Evolutionary conservation across 139 green algal species (phyloP).

Genomic region (Chlamydomonas eustigma): DNA sequence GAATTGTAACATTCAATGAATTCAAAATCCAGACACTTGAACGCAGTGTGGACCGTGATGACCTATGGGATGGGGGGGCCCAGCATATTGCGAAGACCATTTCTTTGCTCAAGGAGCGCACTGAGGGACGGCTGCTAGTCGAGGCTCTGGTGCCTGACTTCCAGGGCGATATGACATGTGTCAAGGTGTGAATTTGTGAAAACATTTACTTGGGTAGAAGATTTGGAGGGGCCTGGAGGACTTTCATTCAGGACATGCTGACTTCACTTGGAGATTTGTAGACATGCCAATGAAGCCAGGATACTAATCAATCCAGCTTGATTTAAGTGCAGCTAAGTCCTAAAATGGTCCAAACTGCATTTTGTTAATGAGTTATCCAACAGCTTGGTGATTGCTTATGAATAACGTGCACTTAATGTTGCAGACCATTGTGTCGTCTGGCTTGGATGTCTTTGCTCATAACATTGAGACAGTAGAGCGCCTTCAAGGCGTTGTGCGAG

Average conservation of each 20-base stretch:
- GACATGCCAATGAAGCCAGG: too few relatives aligned
- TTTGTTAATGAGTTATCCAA: too few relatives aligned
- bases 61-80: slow-evolving; percentile 86
- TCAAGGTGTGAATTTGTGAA: slow-evolving; percentile 20
- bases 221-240: too few relatives aligned
- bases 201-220: too few relatives aligned
- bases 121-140: slow-evolving; percentile 74
- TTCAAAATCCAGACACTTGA: background rate
- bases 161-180: slow-evolving; percentile 22
- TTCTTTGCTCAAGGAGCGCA: slow-evolving; percentile 68
- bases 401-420: too few relatives aligned
- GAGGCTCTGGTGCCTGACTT: slow-evolving; percentile 97
- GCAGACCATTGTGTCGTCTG: slow-evolving; percentile 63
- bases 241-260: too few relatives aligned
- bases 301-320: too few relatives aligned
- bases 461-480: slow-evolving; percentile 95
- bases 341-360: too few relatives aligned
- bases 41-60: slow-evolving; percentile 90
- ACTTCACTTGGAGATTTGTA: too few relatives aligned
- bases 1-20: background rate
- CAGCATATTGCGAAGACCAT: slow-evolving; percentile 89
- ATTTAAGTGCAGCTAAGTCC: too few relatives aligned
- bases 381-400: too few relatives aligned
- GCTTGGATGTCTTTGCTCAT: slow-evolving; percentile 97
- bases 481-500: slow-evolving; percentile 73